Percentiles rank a stretch among this genome's conserved stretches.
Evolutionary conservation across 1,139 yeast species (phyloP).

Genomic region (Pichia sp.): DNA sequence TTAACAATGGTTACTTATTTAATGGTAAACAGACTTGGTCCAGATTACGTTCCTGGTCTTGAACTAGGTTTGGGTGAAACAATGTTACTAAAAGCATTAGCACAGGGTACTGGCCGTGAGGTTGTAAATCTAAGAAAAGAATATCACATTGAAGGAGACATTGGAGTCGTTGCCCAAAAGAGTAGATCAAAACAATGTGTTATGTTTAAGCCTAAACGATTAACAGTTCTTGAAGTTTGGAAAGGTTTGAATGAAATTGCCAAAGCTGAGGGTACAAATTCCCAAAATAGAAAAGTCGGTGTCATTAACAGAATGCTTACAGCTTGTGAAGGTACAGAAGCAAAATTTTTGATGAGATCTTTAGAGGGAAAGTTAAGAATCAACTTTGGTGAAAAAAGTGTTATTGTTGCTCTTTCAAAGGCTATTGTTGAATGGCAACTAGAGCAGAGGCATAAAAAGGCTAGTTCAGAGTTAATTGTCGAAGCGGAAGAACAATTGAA

Average conservation of each 20-base stretch:
- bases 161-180: constrained; percentile 82
- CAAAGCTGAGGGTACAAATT: constrained; percentile 69
- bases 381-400: constrained; percentile 91
- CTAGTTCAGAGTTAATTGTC: constrained; percentile 37
- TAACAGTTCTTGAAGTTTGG: constrained; percentile 71
- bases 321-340: constrained; percentile 82
- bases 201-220: constrained; percentile 85
- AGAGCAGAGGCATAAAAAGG: constrained; percentile 28
- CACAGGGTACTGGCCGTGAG: constrained; percentile 85
- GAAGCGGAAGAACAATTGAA: constrained; percentile 73
- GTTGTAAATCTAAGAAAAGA: constrained; percentile 64
- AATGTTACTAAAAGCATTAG: constrained; percentile 75
- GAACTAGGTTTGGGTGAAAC: constrained; percentile 94
- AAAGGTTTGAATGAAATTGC: constrained; percentile 73
- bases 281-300: constrained; percentile 71
- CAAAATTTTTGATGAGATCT: constrained; percentile 83
- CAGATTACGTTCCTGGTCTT: constrained; percentile 83
- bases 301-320: constrained; percentile 79
- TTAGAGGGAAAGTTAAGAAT: constrained; percentile 90
- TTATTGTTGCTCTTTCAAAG: constrained; percentile 74
- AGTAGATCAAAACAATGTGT: constrained; percentile 83
- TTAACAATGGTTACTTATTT: constrained; percentile 71
- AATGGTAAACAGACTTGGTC: constrained; percentile 84
- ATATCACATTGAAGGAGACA: constrained; percentile 76
- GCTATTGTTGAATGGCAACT: constrained; percentile 60